These are phyloP conservation scores for Amoeboradix gromovi DNA, from an alignment of 371 early-diverging fungal species.

Conservation along the genomic window DNA sequence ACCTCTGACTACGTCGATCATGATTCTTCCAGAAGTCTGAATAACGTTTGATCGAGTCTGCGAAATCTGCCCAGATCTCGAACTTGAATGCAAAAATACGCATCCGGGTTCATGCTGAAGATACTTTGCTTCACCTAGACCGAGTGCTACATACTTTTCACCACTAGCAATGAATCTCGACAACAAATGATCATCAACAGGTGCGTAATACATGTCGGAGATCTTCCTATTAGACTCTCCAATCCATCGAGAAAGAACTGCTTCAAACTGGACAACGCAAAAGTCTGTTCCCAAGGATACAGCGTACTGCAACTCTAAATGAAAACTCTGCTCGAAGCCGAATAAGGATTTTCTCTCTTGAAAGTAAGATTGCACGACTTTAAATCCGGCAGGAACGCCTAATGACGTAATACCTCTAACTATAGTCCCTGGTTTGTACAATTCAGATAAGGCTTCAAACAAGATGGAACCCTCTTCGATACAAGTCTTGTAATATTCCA, in stretches of 20 bases:
- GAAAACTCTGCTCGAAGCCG: slow-evolving; percentile 11
- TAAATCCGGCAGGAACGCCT: slow-evolving; percentile 6
- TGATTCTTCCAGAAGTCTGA: slow-evolving; percentile 9
- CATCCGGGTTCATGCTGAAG: slow-evolving; percentile 7
- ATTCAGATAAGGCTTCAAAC: slow-evolving; percentile 12
- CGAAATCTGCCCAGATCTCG: neutral
- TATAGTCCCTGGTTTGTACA: slow-evolving; percentile 9
- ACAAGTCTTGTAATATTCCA: slow-evolving; percentile 3
- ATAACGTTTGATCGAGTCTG: neutral
- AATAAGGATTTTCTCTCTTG: slow-evolving; percentile 12
- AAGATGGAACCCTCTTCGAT: slow-evolving; percentile 6
- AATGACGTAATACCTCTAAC: slow-evolving; percentile 10
- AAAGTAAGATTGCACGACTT: too few relatives aligned
- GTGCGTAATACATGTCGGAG: too few relatives aligned
- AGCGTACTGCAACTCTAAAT: slow-evolving; percentile 10
- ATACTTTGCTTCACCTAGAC: slow-evolving; percentile 5
- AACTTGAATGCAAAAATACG: slow-evolving; percentile 8
- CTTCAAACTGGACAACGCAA: slow-evolving; percentile 11
- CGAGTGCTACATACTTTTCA: slow-evolving; percentile 4
- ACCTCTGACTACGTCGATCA: slow-evolving; percentile 12
- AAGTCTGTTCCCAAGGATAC: slow-evolving; percentile 11
- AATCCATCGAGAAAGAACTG: slow-evolving; percentile 9
- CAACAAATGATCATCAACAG: neutral
- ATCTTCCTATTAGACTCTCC: too few relatives aligned
- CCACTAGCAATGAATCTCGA: slow-evolving; percentile 6